A percentile compares a stretch with the other conserved stretches of the same genome.
Conservation (phyloP, 2,329 filamentous ascomycete species). For the Diplodia scrobiculata region DNA sequence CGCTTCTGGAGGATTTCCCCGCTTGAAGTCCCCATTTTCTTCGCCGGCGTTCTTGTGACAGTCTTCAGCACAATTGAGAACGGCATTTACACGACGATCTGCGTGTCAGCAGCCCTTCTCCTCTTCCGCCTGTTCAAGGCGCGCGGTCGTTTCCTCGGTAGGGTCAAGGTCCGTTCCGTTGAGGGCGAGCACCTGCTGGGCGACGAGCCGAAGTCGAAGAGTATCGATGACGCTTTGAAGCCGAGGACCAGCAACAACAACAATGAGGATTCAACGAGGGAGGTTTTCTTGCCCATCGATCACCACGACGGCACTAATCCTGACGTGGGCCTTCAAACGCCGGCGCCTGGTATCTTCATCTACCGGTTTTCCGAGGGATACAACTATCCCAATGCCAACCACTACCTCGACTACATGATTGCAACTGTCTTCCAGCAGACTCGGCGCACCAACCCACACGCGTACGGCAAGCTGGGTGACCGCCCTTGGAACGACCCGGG, state of each 20-base stretch:
- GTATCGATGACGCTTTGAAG: conserved; percentile 43
- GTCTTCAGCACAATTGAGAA: conserved; percentile 87
- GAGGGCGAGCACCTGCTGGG: conserved; percentile 74
- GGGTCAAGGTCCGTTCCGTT: conserved; percentile 80
- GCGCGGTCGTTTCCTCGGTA: conserved; percentile 79
- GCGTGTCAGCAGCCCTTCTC: conserved; percentile 73
- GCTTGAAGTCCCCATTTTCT: conserved; percentile 87
- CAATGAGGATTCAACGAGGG: conserved; percentile 61
- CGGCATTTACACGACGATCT: conserved; percentile 86
- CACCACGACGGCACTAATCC: conserved; percentile 92
- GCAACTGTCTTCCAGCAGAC: conserved; percentile 60
- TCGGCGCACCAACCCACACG: conserved; percentile 70
- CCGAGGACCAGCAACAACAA: conserved; percentile 30
- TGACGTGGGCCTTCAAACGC: conserved; percentile 72
- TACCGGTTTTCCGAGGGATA: conserved; percentile 95
- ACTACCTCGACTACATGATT: conserved; percentile 73
- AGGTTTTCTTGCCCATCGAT: conserved; percentile 83
- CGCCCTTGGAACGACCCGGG: conserved; percentile 95
- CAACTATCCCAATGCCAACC: conserved; percentile 92
- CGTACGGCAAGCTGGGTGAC: conserved; percentile 56
- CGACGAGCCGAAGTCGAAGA: conserved; percentile 52
- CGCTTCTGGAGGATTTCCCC: conserved; percentile 95
- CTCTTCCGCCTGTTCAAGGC: conserved; percentile 83
- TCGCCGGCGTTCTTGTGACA: conserved; percentile 86
- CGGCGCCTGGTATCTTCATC: conserved; percentile 91